phyloP scores from a whole-genome alignment of 2,329 filamentous ascomycete genomes.

The Verticillium klebahnii region DNA sequence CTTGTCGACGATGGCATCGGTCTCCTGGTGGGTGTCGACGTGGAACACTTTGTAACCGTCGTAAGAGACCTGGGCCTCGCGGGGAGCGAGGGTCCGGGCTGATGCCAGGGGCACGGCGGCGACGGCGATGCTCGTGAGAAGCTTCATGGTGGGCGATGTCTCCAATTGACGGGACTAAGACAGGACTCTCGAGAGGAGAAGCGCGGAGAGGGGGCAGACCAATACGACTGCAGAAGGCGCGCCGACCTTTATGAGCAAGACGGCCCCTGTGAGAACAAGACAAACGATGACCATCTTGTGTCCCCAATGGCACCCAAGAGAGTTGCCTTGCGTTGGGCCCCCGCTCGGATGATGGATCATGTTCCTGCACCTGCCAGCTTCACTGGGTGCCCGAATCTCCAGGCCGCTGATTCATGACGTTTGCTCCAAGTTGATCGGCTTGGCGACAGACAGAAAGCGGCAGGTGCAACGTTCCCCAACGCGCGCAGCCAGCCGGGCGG shows the following conservation, averaged over 20 bases:
- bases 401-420: background rate
- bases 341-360: background rate
- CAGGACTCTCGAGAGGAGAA: background rate
- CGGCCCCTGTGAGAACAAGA: background rate
- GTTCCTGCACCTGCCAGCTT: background rate
- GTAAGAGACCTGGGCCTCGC: slow-evolving; percentile 17
- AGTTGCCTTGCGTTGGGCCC: background rate
- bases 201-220: background rate
- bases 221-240: background rate
- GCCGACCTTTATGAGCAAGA: background rate
- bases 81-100: slow-evolving; percentile 4
- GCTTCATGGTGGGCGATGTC: slow-evolving; percentile 7
- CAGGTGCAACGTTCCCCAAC: background rate
- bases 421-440: background rate
- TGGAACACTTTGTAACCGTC: slow-evolving; percentile 35
- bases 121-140: slow-evolving; percentile 5
- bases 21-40: slow-evolving; percentile 37
- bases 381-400: background rate
- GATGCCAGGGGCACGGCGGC: slow-evolving; percentile 9
- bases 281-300: background rate
- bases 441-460: background rate
- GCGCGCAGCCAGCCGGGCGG: background rate
- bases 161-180: background rate
- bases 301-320: background rate
- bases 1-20: slow-evolving; percentile 26